Percentiles rank a stretch among this genome's conserved stretches.
These are phyloP conservation scores for Conidiobolus incongruus DNA, from an alignment of 371 early-diverging fungal species.

Conservation along the genomic window DNA sequence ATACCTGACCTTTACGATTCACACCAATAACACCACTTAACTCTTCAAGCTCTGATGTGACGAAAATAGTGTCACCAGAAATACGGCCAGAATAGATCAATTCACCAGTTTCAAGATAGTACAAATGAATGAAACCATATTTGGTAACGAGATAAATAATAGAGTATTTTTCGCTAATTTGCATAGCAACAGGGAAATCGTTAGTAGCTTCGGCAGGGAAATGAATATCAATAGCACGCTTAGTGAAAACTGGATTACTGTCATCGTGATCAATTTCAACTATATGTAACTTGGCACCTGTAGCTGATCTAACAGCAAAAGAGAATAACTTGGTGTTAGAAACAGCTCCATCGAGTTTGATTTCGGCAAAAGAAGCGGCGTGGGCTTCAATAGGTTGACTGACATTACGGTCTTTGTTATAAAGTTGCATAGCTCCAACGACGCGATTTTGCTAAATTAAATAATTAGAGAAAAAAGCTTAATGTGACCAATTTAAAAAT, in stretches of 20 bases:
- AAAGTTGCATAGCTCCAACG: conserved; percentile 89
- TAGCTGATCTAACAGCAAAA: conserved; percentile 70
- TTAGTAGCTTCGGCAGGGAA: conserved; percentile 85
- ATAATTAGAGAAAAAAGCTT: background rate
- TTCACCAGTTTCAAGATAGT: conserved; percentile 79
- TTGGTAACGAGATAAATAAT: conserved; percentile 89
- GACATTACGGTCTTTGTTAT: conserved; percentile 73
- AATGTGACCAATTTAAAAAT: background rate
- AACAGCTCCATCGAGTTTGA: conserved; percentile 52
- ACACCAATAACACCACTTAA: conserved; percentile 82
- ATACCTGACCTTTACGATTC: conserved; percentile 87
- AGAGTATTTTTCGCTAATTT: conserved; percentile 74
- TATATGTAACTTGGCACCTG: conserved; percentile 74
- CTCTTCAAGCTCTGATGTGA: conserved; percentile 73
- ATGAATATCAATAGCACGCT: conserved; percentile 77
- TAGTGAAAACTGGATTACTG: conserved; percentile 69
- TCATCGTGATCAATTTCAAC: conserved; percentile 92
- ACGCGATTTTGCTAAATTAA: conserved; percentile 47
- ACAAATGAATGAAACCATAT: conserved; percentile 91
- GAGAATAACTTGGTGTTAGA: conserved; percentile 73
- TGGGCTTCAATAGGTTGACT: conserved; percentile 94
- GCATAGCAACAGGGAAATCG: conserved; percentile 96
- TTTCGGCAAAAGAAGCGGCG: conserved; percentile 83
- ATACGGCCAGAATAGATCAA: conserved; percentile 94
- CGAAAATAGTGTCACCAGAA: conserved; percentile 89